Evolutionary conservation across 345 rosid species (phyloP).

Genomic region (Turritis glabra): DNA sequence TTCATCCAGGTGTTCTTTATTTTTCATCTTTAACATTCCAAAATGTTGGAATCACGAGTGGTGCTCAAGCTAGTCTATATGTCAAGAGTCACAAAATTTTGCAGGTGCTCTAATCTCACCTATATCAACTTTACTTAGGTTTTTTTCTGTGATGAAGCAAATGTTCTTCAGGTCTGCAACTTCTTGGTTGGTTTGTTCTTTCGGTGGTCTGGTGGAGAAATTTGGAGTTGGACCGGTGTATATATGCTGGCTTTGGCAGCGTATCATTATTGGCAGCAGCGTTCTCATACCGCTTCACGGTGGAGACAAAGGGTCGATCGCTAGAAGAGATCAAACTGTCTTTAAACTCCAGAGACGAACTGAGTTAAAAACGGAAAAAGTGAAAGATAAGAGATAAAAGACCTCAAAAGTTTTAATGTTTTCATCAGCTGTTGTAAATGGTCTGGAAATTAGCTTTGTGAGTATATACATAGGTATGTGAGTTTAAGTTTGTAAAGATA

Average conservation of each 20-base stretch:
- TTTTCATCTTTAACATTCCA: constrained; percentile 76
- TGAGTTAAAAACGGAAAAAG: neutral
- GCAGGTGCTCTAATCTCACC: constrained; percentile 49
- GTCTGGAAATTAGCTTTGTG: neutral
- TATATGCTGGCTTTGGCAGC: constrained; percentile 61
- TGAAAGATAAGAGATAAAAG: too few species aligned
- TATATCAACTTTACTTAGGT: neutral
- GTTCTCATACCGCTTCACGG: constrained; percentile 50
- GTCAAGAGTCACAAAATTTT: constrained; percentile 68
- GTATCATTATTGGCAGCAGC: constrained; percentile 65
- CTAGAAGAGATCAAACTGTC: constrained; percentile 80
- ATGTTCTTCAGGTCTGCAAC: constrained; percentile 68
- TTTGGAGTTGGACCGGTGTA: constrained; percentile 60
- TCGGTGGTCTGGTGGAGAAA: constrained; percentile 58
- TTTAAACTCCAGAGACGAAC: constrained; percentile 36
- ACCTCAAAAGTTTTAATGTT: too few species aligned
- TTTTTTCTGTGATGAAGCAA: constrained; percentile 53
- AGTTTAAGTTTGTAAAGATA: neutral
- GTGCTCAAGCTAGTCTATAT: constrained; percentile 62
- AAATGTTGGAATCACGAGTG: constrained; percentile 64
- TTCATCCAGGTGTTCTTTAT: constrained; percentile 85
- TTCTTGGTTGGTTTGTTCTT: constrained; percentile 80
- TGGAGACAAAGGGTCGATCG: constrained; percentile 79
- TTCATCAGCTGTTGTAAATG: neutral
- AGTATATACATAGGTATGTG: too few species aligned